These are phyloP conservation scores for Tranzscheliella williamsii DNA, from an alignment of 1,284 basidiomycete genomes.

Conservation along the genomic window DNA sequence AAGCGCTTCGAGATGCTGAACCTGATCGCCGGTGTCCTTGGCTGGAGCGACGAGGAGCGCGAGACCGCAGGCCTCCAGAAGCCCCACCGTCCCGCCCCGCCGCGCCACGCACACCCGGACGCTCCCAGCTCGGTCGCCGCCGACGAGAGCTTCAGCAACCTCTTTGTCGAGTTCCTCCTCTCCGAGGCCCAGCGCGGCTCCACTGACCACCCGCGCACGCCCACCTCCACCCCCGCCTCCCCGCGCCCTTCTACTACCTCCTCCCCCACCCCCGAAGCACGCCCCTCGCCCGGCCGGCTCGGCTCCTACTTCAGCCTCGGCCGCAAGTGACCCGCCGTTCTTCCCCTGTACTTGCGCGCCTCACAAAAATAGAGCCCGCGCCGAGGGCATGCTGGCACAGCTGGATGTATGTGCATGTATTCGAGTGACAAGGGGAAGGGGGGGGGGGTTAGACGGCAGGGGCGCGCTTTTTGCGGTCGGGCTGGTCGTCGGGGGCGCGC, in stretches of 20 bases:
- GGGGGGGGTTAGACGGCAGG: too few species aligned
- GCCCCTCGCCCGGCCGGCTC: not conserved
- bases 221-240: not conserved
- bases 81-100: not conserved
- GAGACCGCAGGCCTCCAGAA: slow-evolving; percentile 83
- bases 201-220: not conserved
- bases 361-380: too few species aligned
- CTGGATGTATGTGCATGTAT: too few species aligned
- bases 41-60: slow-evolving; percentile 85
- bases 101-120: too few species aligned
- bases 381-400: too few species aligned
- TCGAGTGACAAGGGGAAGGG: too few species aligned
- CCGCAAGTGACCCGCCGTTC: too few species aligned
- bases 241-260: not conserved
- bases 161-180: slow-evolving; percentile 59
- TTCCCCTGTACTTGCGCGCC: too few species aligned
- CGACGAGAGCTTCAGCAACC: slow-evolving; percentile 54
- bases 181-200: slow-evolving; percentile 50
- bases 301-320: not conserved
- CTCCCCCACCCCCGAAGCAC: not conserved
- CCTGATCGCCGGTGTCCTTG: slow-evolving; percentile 82
- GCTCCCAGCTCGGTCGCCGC: slow-evolving; percentile 7
- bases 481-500: too few species aligned
- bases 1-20: slow-evolving; percentile 97
- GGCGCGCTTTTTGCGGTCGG: too few species aligned